These are phyloP conservation scores for Pichia sp. DNA, from an alignment of 1,139 yeast genomes.

Conservation along the genomic window DNA sequence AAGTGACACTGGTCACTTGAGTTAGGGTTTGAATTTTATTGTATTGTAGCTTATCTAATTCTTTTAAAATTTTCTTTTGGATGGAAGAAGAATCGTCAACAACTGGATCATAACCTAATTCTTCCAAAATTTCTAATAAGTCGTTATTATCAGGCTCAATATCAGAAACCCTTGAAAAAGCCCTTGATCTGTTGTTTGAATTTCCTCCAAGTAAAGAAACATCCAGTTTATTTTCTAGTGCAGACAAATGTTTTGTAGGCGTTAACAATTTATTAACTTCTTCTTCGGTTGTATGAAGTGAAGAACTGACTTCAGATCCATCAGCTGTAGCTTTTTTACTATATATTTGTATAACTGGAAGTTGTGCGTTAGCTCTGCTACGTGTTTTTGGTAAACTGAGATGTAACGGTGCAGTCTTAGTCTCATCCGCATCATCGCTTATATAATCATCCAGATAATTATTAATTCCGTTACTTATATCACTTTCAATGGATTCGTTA, in stretches of 20 bases:
- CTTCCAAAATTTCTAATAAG: conserved; percentile 65
- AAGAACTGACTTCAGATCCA: conserved; percentile 10
- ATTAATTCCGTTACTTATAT: conserved; percentile 4
- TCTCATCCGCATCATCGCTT: conserved; percentile 11
- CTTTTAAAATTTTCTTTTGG: conserved; percentile 49
- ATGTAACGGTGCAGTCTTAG: conserved; percentile 12
- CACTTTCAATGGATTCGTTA: conserved; percentile 7
- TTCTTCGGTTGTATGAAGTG: conserved; percentile 3
- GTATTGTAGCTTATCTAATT: conserved; percentile 44
- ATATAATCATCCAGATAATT: conserved; percentile 7
- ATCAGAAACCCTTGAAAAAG: conserved; percentile 25
- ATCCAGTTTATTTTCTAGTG: conserved; percentile 4
- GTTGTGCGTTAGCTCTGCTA: background rate
- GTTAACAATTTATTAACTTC: conserved; percentile 5
- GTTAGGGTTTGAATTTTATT: conserved; percentile 44
- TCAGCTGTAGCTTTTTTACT: conserved; percentile 8
- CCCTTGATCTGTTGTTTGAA: conserved; percentile 25
- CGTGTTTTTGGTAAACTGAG: conserved; percentile 9
- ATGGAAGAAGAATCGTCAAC: conserved; percentile 56
- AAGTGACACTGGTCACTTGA: conserved; percentile 35
- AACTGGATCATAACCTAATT: conserved; percentile 60
- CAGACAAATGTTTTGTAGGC: conserved; percentile 4
- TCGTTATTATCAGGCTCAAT: conserved; percentile 19
- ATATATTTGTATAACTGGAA: background rate
- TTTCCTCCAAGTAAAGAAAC: background rate